Percentiles rank a stretch among this genome's conserved stretches.
phyloP scores from a whole-genome alignment of 352 stramenopile genomes.

The Phytophthora tentaculata region DNA sequence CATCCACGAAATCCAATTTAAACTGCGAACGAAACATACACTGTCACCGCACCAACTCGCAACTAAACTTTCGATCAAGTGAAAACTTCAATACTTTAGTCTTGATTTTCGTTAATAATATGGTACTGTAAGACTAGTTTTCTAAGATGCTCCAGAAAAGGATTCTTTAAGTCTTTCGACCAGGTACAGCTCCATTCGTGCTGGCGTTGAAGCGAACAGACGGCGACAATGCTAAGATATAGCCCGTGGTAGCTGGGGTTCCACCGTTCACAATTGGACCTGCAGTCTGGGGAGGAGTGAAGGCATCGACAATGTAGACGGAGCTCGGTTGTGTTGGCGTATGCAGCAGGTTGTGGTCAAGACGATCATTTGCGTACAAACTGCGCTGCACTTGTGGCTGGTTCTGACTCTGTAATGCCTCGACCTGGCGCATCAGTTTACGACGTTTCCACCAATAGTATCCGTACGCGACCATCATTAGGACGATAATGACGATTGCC shows the following conservation, averaged over 20 bases:
- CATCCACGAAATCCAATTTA: no score
- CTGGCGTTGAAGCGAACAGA: slow-evolving; percentile 31
- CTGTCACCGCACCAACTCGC: no score
- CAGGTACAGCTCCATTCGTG: slow-evolving; percentile 19
- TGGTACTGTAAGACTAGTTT: slow-evolving; percentile 18
- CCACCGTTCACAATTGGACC: slow-evolving; percentile 28
- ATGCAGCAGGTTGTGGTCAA: slow-evolving; percentile 52
- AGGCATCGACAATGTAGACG: slow-evolving; percentile 34
- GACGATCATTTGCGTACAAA: slow-evolving; percentile 40
- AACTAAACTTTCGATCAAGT: no score
- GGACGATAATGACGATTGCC: slow-evolving; percentile 55
- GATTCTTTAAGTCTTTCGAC: slow-evolving; percentile 25
- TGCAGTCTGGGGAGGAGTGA: slow-evolving; percentile 21
- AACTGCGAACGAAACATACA: no score
- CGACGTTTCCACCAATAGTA: slow-evolving; percentile 64
- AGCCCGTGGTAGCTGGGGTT: slow-evolving; percentile 21
- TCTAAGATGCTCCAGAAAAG: slow-evolving; percentile 14
- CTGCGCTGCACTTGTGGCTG: slow-evolving; percentile 43
- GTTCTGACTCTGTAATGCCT: slow-evolving; percentile 41
- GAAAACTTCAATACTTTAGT: slow-evolving; percentile 25
- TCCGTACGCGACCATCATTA: slow-evolving; percentile 52
- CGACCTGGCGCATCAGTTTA: slow-evolving; percentile 53
- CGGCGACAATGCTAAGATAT: slow-evolving; percentile 32
- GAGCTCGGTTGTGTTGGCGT: slow-evolving; percentile 35
- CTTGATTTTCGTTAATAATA: slow-evolving; percentile 33